Evolutionary conservation across 1,139 yeast species (phyloP).

Genomic region (Geotrichum citri-aurantii): DNA sequence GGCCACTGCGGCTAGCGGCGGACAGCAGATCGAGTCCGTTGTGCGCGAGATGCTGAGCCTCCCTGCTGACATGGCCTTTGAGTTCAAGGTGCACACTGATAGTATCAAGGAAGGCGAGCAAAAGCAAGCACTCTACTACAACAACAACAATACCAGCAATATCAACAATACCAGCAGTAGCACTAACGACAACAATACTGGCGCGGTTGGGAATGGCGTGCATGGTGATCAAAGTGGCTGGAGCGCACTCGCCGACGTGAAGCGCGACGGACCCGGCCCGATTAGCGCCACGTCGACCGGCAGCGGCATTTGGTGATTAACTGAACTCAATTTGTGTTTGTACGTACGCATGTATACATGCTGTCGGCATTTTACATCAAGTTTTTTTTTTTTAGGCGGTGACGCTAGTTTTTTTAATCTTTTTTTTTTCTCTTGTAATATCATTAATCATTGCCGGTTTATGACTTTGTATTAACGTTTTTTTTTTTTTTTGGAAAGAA

Average conservation of each 20-base stretch:
- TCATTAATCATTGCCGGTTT: too few species aligned
- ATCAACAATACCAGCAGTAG: neutral
- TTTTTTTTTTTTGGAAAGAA: too few species aligned
- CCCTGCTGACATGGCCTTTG: slow-evolving; percentile 24
- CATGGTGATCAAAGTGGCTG: neutral
- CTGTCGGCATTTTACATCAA: too few species aligned
- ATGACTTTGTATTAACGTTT: too few species aligned
- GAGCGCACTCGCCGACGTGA: neutral
- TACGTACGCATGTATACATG: too few species aligned
- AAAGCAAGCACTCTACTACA: slow-evolving; percentile 19
- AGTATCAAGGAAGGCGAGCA: slow-evolving; percentile 29
- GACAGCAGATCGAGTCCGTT: slow-evolving; percentile 25
- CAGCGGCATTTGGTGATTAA: neutral
- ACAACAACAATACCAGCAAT: neutral
- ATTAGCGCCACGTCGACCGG: neutral
- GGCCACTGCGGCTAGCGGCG: neutral
- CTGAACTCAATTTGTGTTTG: too few species aligned
- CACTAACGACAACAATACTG: neutral
- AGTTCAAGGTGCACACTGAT: slow-evolving; percentile 33
- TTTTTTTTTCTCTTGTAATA: too few species aligned
- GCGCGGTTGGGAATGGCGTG: neutral
- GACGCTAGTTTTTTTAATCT: too few species aligned
- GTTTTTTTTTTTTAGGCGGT: too few species aligned
- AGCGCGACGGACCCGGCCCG: neutral
- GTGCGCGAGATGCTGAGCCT: slow-evolving; percentile 26